Percentiles rank a stretch among this genome's conserved stretches.
These are phyloP conservation scores for Alternaria panax DNA, from an alignment of 2,329 filamentous ascomycete species.

Conservation along the genomic window DNA sequence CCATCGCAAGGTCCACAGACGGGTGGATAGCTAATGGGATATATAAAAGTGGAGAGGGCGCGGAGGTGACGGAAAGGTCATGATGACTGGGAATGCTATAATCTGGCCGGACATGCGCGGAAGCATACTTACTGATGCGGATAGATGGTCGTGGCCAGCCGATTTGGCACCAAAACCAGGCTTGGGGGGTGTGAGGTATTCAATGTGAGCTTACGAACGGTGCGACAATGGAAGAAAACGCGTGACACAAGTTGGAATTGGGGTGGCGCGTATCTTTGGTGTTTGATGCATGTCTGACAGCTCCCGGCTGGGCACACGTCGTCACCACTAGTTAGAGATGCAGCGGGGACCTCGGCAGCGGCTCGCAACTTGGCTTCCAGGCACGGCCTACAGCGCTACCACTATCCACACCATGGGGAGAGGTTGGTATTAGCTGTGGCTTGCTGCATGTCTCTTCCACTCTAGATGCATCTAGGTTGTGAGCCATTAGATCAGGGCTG, in stretches of 20 bases:
- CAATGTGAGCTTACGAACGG: neutral
- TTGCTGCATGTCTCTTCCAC: neutral
- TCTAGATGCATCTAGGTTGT: neutral
- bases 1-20: conserved; percentile 2
- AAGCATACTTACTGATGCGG: conserved; percentile 29
- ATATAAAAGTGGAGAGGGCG: conserved; percentile 22
- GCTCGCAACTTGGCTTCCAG: conserved; percentile 17
- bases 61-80: conserved; percentile 34
- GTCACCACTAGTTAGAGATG: conserved; percentile 10
- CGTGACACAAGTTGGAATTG: conserved; percentile 2
- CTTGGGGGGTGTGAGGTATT: neutral
- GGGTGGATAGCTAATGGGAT: conserved; percentile 20
- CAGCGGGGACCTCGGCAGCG: conserved; percentile 15
- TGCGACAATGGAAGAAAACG: neutral
- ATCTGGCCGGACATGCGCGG: conserved; percentile 31
- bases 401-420: neutral
- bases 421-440: conserved; percentile 1
- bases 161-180: conserved; percentile 1
- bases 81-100: conserved; percentile 28
- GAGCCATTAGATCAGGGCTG: neutral
- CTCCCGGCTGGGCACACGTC: conserved; percentile 17
- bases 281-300: conserved; percentile 13
- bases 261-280: conserved; percentile 16
- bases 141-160: conserved; percentile 2
- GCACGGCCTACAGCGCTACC: conserved; percentile 7